Evolutionary conservation across 2,329 filamentous ascomycete species (phyloP).

Genomic region (Westerdykella sp.): DNA sequence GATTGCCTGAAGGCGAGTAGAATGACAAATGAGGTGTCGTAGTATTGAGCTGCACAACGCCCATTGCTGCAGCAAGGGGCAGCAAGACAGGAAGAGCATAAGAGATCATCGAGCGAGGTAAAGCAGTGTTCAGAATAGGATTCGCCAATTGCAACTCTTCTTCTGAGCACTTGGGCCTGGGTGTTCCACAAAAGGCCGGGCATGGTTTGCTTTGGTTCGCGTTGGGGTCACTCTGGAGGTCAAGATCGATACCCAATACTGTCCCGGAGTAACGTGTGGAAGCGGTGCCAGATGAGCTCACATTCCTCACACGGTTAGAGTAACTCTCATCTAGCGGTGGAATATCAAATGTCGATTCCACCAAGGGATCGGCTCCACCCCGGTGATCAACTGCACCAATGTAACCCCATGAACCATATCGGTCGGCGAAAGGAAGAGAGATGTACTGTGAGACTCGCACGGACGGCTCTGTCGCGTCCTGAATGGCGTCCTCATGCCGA

Average conservation of each 20-base stretch:
- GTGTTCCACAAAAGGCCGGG: conserved; percentile 6
- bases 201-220: conserved; percentile 13
- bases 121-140: not conserved
- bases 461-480: no score
- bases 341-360: not conserved
- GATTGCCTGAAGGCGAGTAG: conserved; percentile 31
- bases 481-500: no score
- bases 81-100: conserved; percentile 33
- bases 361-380: not conserved
- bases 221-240: conserved; percentile 20
- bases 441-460: no score
- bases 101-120: conserved; percentile 24
- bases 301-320: conserved; percentile 13
- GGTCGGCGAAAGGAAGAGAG: not conserved
- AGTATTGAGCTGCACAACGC: conserved; percentile 27
- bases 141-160: not conserved
- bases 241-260: conserved; percentile 31
- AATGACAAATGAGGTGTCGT: conserved; percentile 26
- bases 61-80: conserved; percentile 33
- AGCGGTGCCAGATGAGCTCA: conserved; percentile 30
- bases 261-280: conserved; percentile 32
- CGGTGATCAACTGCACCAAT: not conserved
- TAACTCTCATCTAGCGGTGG: not conserved
- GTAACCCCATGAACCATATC: not conserved
- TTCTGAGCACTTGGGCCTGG: not conserved